Conservation (phyloP, 495 filamentous ascomycete genomes). For the Neurospora cerealis region DNA sequence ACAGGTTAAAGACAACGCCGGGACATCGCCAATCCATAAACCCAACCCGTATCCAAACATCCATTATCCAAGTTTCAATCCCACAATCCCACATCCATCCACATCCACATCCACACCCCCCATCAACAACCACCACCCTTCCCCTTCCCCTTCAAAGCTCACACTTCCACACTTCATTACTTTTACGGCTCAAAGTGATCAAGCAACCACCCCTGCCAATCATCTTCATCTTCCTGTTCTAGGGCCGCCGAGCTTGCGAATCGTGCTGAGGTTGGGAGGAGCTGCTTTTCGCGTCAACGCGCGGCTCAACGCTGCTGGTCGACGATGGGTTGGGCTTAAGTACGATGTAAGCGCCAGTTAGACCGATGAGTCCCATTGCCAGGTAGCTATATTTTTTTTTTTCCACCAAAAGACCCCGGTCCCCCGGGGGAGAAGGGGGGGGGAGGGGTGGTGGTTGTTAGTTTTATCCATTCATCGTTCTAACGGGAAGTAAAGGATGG, state of each 20-base stretch:
- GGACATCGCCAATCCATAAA: too few relatives aligned
- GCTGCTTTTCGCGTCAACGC: neutral
- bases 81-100: neutral
- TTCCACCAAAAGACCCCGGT: neutral
- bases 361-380: neutral
- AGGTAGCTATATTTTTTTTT: neutral
- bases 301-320: neutral
- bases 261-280: neutral
- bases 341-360: neutral
- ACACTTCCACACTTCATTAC: too few relatives aligned
- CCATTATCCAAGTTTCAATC: neutral
- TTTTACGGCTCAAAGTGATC: neutral
- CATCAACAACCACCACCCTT: too few relatives aligned
- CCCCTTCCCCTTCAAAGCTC: too few relatives aligned
- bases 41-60: too few relatives aligned
- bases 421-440: neutral
- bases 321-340: neutral
- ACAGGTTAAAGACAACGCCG: too few relatives aligned
- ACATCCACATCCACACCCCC: neutral
- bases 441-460: neutral
- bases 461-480: neutral
- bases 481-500: neutral
- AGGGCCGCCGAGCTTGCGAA: neutral
- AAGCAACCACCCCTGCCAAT: slow-evolving; percentile 1
- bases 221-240: neutral